phyloP scores from a whole-genome alignment of 1,284 basidiomycete genomes.

The Cryptococcus sp. region DNA sequence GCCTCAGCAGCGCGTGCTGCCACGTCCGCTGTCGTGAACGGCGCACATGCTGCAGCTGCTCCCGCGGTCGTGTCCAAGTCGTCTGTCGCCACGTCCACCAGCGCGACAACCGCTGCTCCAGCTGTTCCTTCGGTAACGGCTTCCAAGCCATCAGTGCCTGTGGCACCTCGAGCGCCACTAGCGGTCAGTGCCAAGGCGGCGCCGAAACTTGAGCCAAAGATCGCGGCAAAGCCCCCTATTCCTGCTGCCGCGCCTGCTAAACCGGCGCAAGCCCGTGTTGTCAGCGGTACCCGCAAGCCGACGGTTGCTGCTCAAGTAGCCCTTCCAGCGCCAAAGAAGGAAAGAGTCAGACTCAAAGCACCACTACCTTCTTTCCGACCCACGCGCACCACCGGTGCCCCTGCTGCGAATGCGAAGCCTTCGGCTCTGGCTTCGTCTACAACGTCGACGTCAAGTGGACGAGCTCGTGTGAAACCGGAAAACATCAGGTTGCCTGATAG shows the following conservation, averaged over 20 bases:
- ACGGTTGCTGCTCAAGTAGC: conserved; percentile 16
- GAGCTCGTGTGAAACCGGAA: conserved; percentile 30
- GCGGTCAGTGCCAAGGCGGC: background rate
- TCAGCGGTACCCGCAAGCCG: conserved; percentile 12
- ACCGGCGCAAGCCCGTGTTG: conserved; percentile 5
- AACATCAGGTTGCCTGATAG: conserved; percentile 29
- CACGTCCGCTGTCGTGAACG: background rate
- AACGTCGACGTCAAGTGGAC: conserved; percentile 11
- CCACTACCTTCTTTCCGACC: conserved; percentile 47
- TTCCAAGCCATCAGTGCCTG: background rate
- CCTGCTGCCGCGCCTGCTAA: conserved; percentile 8
- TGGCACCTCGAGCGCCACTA: background rate
- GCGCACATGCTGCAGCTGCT: background rate
- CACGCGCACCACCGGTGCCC: conserved; percentile 4
- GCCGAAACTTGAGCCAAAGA: conserved; percentile 6
- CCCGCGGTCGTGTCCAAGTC: conserved; percentile 13
- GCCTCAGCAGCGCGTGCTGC: conserved; percentile 13
- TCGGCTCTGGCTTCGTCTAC: conserved; percentile 10
- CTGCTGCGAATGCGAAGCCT: background rate
- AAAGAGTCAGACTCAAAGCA: conserved; percentile 42
- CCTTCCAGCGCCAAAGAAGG: conserved; percentile 35
- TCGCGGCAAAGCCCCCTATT: conserved; percentile 10
- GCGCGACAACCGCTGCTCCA: background rate
- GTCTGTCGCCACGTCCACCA: conserved; percentile 13
- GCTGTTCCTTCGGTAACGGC: conserved; percentile 4